Base-by-base conservation (phyloP, 768 basidiomycete species). In the Rhizopogon roseolus region DNA sequence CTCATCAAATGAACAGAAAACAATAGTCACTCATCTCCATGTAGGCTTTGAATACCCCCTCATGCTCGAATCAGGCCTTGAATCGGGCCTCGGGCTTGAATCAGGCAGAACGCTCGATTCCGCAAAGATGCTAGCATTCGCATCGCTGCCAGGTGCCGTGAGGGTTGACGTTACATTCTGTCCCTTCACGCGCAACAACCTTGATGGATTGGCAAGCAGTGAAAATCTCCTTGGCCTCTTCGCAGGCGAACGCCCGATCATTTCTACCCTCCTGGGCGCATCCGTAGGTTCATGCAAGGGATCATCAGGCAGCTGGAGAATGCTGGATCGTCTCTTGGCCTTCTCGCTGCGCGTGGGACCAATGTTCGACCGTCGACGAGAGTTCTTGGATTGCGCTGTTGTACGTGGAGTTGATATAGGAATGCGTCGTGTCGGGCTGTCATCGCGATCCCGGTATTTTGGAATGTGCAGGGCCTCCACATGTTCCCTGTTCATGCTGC, bases 321-420 rank as follows among this genome's bases (percentile, higher is more conserved):
- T 69, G 63, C 91, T 93, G 38, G 90, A 91, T 54, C 90, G 78
- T 54, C 91, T 75, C 55, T 89, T 75, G 13, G 71, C 70, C 66
- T 88, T 89, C 66, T 93, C 91, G 55, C 72, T 77, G 36, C 91
- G 82, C 66, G 84, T 62, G n/a, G 86, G 80, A 5, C 90, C 91
- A 53, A 90, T 80, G 60, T 85, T 86, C 22, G 91, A 93, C 38
- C 86, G 79, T 55, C 87, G 75, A 41, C 85, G 75, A 1, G 66
- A 59, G 29, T 72, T 70, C 62, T 77, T 81, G 52, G 59, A 60
- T 14, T 69, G 64, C 11, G 69, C 55, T 37, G 64, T 62, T n/a
- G 64, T 64, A 55, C 67, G 70, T 2, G 79, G 74, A 41, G 78
- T 75, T 43, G 79, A 73, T 45, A 60, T 53, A 16, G 83, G 78